Conservation (phyloP, 441 rosid genomes). For the Flueggea neowawraea region DNA sequence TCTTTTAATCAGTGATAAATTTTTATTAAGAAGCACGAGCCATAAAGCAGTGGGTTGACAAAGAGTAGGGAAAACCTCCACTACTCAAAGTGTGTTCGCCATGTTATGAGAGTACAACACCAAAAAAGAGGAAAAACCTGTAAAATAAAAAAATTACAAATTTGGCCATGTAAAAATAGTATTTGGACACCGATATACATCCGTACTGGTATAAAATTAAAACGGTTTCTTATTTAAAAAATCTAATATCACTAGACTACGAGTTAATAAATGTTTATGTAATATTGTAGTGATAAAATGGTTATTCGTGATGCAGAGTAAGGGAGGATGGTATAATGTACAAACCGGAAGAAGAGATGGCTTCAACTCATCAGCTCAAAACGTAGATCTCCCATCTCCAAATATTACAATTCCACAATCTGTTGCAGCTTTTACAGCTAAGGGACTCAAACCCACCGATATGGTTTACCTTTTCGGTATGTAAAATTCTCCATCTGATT, state of each 20-base stretch:
- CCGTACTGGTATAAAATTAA: no score
- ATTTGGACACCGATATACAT: no score
- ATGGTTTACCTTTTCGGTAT: slow-evolving; percentile 60
- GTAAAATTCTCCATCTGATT: neutral
- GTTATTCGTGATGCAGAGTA: slow-evolving; percentile 12
- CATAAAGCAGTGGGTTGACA: no score
- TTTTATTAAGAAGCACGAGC: neutral
- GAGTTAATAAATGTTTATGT: no score
- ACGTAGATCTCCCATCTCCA: slow-evolving; percentile 50
- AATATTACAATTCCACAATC: slow-evolving; percentile 24
- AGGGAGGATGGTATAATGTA: slow-evolving; percentile 42
- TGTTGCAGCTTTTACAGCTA: slow-evolving; percentile 7
- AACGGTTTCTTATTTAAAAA: no score
- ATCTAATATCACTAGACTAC: no score
- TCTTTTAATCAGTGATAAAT: neutral
- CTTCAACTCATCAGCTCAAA: slow-evolving; percentile 13
- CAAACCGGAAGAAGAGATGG: slow-evolving; percentile 58
- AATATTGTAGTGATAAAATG: no score
- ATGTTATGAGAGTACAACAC: no score
- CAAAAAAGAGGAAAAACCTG: no score
- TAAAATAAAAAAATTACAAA: no score
- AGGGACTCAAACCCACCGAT: slow-evolving; percentile 25
- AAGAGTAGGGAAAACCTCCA: no score
- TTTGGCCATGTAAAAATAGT: neutral
- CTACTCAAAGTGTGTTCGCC: no score